Evolutionary conservation across 176 grass and related monocot species (phyloP).

Genomic region (Bolboschoenus planiculmis): DNA sequence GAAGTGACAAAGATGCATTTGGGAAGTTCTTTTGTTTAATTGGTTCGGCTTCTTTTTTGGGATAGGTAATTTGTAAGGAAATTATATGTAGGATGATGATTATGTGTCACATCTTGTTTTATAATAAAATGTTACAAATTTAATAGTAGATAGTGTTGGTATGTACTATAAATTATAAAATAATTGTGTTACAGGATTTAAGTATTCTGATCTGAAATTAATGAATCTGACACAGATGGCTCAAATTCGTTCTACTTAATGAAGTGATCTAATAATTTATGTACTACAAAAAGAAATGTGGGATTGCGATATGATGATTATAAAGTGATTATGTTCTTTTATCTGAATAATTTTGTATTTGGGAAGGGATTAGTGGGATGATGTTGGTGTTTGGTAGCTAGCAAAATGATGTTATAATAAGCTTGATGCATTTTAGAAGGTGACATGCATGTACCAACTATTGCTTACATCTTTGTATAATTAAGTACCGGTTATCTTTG

Average conservation of each 20-base stretch:
- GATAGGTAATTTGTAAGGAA: background rate
- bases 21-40: background rate
- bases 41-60: background rate
- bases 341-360: background rate
- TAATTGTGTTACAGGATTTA: background rate
- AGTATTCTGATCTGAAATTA: background rate
- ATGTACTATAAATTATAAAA: background rate
- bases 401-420: background rate
- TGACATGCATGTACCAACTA: background rate
- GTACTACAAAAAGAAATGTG: background rate
- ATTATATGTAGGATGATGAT: background rate
- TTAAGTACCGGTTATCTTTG: background rate
- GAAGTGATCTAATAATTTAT: background rate
- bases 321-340: background rate
- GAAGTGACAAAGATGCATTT: background rate
- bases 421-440: background rate
- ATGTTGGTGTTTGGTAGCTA: background rate
- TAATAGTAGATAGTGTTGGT: background rate
- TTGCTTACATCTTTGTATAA: background rate
- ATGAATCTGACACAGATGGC: background rate
- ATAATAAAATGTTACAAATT: background rate
- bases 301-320: background rate
- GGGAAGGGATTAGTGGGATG: background rate
- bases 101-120: background rate
- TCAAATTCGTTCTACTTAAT: background rate